These are phyloP conservation scores for Gracilaria gracilis DNA, from an alignment of 23 red algal genomes.

Conservation along the genomic window DNA sequence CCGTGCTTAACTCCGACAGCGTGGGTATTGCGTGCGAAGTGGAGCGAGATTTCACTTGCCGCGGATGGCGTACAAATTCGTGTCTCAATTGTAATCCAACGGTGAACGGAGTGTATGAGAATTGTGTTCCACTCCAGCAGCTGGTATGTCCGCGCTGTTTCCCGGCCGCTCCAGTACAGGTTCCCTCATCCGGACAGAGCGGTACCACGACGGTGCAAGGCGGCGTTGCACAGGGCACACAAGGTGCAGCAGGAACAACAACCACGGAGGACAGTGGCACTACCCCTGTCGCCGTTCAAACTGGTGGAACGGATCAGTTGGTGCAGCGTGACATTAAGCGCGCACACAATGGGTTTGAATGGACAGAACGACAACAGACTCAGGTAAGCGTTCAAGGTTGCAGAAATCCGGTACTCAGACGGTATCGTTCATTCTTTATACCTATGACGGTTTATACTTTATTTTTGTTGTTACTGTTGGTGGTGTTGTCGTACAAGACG, in stretches of 20 bases:
- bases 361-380: conserved; percentile 17
- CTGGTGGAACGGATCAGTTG: neutral
- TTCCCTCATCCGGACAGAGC: neutral
- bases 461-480: conserved; percentile 47
- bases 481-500: conserved; percentile 47
- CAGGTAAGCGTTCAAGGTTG: conserved; percentile 21
- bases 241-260: conserved; percentile 9
- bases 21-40: conserved; percentile 27
- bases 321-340: conserved; percentile 1
- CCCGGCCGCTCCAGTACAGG: conserved; percentile 13
- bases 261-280: neutral
- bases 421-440: conserved; percentile 48
- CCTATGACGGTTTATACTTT: conserved; percentile 52
- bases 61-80: conserved; percentile 30
- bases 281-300: neutral
- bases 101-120: conserved; percentile 1
- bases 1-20: neutral
- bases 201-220: conserved; percentile 3
- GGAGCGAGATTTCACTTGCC: conserved; percentile 1
- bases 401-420: conserved; percentile 25
- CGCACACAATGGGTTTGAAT: conserved; percentile 8
- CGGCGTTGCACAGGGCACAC: neutral
- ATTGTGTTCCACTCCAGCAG: neutral
- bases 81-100: conserved; percentile 44
- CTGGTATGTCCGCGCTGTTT: conserved; percentile 34